Base-by-base conservation (phyloP, 306 rosid species). In the Dalbergia cultrata region DNA sequence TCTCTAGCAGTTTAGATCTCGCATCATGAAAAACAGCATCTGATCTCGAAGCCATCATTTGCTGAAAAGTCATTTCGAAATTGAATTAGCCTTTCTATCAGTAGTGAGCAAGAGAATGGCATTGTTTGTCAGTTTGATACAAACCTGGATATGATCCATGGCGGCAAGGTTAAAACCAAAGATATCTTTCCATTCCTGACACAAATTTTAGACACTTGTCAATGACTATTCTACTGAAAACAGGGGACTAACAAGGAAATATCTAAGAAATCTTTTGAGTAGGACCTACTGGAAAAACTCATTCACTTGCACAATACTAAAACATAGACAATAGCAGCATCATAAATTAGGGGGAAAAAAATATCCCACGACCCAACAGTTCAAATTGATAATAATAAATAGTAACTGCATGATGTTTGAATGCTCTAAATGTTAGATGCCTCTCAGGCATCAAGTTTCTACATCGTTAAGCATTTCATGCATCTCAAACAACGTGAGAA, bases 71-170 rank as follows among this genome's bases (percentile, higher is more conserved):
- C 16, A 83, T 82, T 82, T 53, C 26, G 49, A 74, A 85, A 63
- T 44, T 39, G 33, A 81, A 43, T 85, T 4, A 81, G 75, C n/a
- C 9, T 59, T 45, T 39, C 63, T 37, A 79, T 54, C 21, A 35
- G 43, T 14, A 14, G 57, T 22, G 39, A 64, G 41, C 18, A 59
- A 71, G 59, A 70, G 22, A 77, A 37, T 2, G 11, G 80, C 10
- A 78, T 64, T 76, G 4, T 37, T 65, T 26, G 31, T 26, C 31
- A 26, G 31, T 26, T 26, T 17, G 3, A 73, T 53, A 70, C 85
- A 73, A 70, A 94, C 98, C 98, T 87, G 88, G 39, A 95, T 81
- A 88, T 95, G 99, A 84, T 93, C 97, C 94, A 95, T 93, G n/a
- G 94, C 99, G 31, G 99, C 99, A 74, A 95, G 92, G 79, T 93